Evolutionary conservation across 139 green algal genomes (phyloP), one percentile per base, ranked within the genome.

Genomic region (Chlamydomonas urium): DNA sequence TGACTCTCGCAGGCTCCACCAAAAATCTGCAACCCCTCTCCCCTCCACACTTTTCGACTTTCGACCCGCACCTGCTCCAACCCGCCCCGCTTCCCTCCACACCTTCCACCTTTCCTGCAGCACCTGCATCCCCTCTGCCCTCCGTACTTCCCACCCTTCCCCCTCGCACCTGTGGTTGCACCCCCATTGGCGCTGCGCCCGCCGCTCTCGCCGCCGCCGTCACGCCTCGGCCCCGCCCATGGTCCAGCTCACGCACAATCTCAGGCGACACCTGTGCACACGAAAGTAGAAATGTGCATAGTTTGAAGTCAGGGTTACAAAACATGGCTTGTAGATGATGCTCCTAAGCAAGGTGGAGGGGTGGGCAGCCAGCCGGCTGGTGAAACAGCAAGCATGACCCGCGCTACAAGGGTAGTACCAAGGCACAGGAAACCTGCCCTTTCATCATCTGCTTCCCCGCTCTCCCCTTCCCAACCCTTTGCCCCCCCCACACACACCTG

Each of bases 211-310:
- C 35, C 28, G 35, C 71, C 19, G 53, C 60, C n/a, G 53, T 19
- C 32, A 38, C 68, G 37, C 74, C 69, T 47, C 79, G 63, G 32
- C 33, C 24, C 34, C 77, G 42, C 58, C 72, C 59, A 61, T 88
- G 48, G 72, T 96, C 84, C 36, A 98, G 78, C 82, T 98, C 95
- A 0, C 94, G 85, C 35, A 88, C 47, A 0, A 98, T 84, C 82
- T 99, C 94, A 1, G 92, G 92, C 0, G 89, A 93, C 23, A 97
- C 83, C 81, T 89, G 74, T 26, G n/a, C n/a, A n/a, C n/a, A n/a
- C n/a, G n/a, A n/a, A n/a, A n/a, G n/a, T n/a, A n/a, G n/a, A n/a
- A n/a, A n/a, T n/a, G n/a, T n/a, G n/a, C n/a, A n/a, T n/a, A n/a
- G n/a, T n/a, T n/a, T n/a, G n/a, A n/a, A n/a, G n/a, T n/a, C n/a